phyloP scores from a whole-genome alignment of 805 yeast genomes.

The Schwanniomyces pseudopolymorphus region DNA sequence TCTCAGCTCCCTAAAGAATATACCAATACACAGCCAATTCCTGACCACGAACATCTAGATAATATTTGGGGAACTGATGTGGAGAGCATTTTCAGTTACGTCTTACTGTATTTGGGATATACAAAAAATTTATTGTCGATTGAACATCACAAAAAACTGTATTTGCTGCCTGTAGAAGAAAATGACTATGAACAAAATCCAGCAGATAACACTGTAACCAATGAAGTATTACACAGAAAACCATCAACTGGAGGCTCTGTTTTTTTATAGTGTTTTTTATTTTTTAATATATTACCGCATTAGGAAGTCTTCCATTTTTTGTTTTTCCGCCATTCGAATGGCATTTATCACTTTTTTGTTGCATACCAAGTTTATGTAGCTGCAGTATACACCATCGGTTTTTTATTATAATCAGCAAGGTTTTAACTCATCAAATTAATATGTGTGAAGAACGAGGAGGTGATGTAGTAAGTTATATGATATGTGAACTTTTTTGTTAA shows the following conservation, averaged over 20 bases:
- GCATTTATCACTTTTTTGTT: constrained; percentile 1
- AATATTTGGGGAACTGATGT: constrained; percentile 84
- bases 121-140: neutral
- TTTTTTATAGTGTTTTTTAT: constrained; percentile 6
- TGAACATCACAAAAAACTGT: neutral
- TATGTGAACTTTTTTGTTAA: neutral
- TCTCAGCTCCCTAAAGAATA: constrained; percentile 57
- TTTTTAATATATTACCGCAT: constrained; percentile 1
- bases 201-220: neutral
- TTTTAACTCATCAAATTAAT: neutral
- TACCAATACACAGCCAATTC: constrained; percentile 56
- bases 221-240: constrained; percentile 9
- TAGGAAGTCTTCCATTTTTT: constrained; percentile 1
- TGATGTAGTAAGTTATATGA: neutral
- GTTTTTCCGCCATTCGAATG: neutral
- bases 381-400: neutral
- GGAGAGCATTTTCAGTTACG: constrained; percentile 33
- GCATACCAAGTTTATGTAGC: neutral
- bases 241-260: constrained; percentile 16
- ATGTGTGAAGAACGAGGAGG: neutral
- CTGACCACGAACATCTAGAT: constrained; percentile 84
- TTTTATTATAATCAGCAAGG: neutral
- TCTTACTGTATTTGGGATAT: constrained; percentile 20
- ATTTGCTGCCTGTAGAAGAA: constrained; percentile 3
- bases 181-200: constrained; percentile 1